Base-by-base conservation (phyloP, 495 filamentous ascomycete genomes). In the Podospora bellae-mahoneyi region DNA sequence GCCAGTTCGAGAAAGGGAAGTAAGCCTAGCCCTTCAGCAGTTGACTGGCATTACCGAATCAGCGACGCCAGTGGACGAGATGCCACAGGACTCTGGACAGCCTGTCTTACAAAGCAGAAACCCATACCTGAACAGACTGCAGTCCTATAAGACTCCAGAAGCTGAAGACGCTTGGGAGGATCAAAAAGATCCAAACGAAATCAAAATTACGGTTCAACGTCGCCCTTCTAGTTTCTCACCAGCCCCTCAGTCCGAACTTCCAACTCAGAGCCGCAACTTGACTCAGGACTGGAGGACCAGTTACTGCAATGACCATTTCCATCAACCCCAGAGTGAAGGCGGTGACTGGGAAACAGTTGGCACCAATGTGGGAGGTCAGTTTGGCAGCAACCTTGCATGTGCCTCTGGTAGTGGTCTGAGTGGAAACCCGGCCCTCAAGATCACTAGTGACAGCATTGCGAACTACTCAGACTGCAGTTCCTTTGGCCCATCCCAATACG, bases 371-470 rank as follows among this genome's bases (percentile, higher is more conserved):
- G 39, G 39, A 13, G 74, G 69, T 18, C 65, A 72, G 7, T 75
- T 72, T 27, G 73, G 72, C 60, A 80, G 72, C 62, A 74, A 79
- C 18, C 68, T 60, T 32, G 74, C 70, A 20, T 71, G 64, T 32
- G 69, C 67, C 5, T 67, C 67, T 18, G 64, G 62, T 4, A 68
- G 13, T 7, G 63, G 60, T 9, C 64, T 73, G 18, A 62, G 58
- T 13, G 61, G 54, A 1, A 69, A 34, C 60, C 72, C 60, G 5
- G 18, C 34, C 0, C 28, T 64, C 44, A 75, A 78, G 65, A 27
- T 48, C 13, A 73, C 78, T 3, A 78, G 79, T n/a, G 79, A 77
- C 67, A 80, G 79, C 55, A 71, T 81, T 44, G 80, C 79, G 0
- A 72, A 78, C 59, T 77, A 68, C 48, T 81, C 78, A 0, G 78